Evolutionary conservation across 805 yeast species (phyloP), one percentile per base, ranked within the genome.

Genomic region (Candida ascalaphidarum): DNA sequence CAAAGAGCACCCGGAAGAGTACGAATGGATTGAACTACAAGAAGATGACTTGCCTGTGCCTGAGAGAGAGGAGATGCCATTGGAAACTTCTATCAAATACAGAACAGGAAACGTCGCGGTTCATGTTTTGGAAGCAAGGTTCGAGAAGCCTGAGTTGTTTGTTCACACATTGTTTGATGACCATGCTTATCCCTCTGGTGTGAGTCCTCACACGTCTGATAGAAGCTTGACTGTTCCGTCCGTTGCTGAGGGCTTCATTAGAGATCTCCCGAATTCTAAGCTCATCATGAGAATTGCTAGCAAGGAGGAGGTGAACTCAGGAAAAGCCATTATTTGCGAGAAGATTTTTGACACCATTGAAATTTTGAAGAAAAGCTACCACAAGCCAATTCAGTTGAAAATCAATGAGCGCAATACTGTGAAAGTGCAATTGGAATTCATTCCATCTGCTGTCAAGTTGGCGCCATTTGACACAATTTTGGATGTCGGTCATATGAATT

Each of bases 141-240:
- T 77, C 27, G 48, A 58, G 28, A 65, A 57, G 39, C 54, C 72
- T 2, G 74, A 70, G 27, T 48, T 67, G 4, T 71, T 50, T 39
- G 59, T 81, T 18, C 82, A 78, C 37, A 55, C 73, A 11, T 57
- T 77, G 29, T 63, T 80, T 36, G 94, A 82, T 51, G 88, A 81
- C 42, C 58, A 63, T 22, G 61, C 66, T 1, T 68, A 62, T 28
- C 85, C 92, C 2, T 64, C 74, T 3, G 74, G 71, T 32, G 61
- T 64, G 6, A 58, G 81, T 1, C 50, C 70, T 8, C 68, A 61
- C 41, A 48, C 74, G 2, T 64, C 54, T 17, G 71, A 71, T 18
- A 65, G 67, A 28, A 46, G 36, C 9, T 48, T 81, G 17, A 38
- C 46, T 10, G 44, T 63, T 14, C 45, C 66, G 11, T 71, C 73